Conservation (phyloP, 768 basidiomycete species). For the Podaxis sp. region DNA sequence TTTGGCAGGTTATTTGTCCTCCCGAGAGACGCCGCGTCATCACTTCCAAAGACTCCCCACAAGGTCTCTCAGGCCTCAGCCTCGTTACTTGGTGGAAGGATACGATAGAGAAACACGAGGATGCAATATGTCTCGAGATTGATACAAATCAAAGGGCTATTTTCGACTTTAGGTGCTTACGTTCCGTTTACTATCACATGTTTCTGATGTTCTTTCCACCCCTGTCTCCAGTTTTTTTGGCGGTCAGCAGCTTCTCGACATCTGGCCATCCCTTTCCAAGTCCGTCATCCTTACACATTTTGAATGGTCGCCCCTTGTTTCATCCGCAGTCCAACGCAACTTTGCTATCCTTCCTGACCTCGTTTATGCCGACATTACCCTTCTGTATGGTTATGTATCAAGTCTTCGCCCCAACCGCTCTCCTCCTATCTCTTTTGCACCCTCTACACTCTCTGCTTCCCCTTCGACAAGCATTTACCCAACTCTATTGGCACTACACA, state of each 20-base stretch:
- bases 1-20: constrained; percentile 49
- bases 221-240: constrained; percentile 42
- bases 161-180: constrained; percentile 49
- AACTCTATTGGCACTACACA: constrained; percentile 52
- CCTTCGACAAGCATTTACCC: constrained; percentile 24
- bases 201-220: not conserved
- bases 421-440: constrained; percentile 15
- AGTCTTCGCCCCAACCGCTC: constrained; percentile 11
- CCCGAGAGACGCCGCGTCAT: constrained; percentile 24
- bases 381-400: not conserved
- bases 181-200: not conserved
- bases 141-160: constrained; percentile 25
- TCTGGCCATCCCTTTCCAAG: constrained; percentile 12
- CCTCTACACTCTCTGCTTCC: constrained; percentile 15
- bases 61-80: constrained; percentile 29
- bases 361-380: not conserved
- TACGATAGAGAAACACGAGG: constrained; percentile 28
- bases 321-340: constrained; percentile 47
- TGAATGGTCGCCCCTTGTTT: constrained; percentile 52
- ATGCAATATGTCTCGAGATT: constrained; percentile 15
- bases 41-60: constrained; percentile 31
- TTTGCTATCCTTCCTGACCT: constrained; percentile 32
- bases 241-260: constrained; percentile 39
- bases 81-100: constrained; percentile 52
- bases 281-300: constrained; percentile 50